A percentile compares a stretch with the other conserved stretches of the same genome.
These are phyloP conservation scores for Chrysoporthe puriensis DNA, from an alignment of 2,329 filamentous ascomycete species.

Conservation along the genomic window DNA sequence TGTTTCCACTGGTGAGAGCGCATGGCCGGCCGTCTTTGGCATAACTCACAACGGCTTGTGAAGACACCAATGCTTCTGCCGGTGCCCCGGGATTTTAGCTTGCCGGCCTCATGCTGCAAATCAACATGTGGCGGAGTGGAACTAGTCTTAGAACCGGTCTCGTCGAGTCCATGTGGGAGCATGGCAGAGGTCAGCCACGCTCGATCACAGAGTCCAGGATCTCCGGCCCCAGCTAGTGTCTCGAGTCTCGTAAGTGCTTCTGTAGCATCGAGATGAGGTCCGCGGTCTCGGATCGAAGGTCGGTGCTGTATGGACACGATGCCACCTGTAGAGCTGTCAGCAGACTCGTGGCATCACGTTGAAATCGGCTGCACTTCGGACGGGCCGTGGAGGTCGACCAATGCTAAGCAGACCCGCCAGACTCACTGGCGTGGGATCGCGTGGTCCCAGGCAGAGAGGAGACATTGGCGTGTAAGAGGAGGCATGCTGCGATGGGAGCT, in stretches of 20 bases:
- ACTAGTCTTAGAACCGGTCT: not conserved
- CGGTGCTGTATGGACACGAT: not conserved
- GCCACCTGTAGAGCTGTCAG: not conserved
- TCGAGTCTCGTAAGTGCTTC: not conserved
- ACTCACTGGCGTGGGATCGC: not conserved
- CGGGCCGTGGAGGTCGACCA: conserved; percentile 7
- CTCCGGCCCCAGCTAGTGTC: not conserved
- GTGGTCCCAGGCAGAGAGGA: not conserved
- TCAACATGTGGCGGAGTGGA: not conserved
- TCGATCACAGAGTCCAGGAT: not conserved
- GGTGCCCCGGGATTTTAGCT: not conserved
- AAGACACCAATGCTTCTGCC: not conserved
- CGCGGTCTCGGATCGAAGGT: not conserved
- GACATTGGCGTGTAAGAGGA: not conserved
- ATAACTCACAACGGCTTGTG: not conserved
- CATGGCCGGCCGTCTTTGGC: not conserved
- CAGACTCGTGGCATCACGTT: not conserved
- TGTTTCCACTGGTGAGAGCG: not conserved
- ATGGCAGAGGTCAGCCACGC: not conserved
- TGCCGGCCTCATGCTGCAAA: not conserved
- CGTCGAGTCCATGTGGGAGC: not conserved
- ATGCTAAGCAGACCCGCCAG: not conserved
- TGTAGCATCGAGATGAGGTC: not conserved
- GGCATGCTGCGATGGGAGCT: not conserved
- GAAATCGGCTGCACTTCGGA: not conserved